Percentiles rank a stretch among this genome's conserved stretches.
These are phyloP conservation scores for Neurospora sp. DNA, from an alignment of 2,329 filamentous ascomycete species.

Conservation along the genomic window DNA sequence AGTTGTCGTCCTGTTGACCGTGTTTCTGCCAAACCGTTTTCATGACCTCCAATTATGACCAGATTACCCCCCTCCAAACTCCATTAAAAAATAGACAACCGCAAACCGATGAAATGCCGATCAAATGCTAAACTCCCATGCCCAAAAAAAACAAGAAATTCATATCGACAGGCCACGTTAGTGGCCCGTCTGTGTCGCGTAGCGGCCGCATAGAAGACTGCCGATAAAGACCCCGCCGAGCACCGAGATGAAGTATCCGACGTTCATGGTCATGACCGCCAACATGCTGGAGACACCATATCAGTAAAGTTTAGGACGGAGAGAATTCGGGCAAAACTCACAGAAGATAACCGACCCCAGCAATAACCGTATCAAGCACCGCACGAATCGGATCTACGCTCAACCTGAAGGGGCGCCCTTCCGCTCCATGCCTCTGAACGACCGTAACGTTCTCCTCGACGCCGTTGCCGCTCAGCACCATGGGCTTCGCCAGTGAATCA, in stretches of 20 bases:
- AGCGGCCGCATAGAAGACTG: conserved; percentile 70
- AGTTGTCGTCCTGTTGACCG: background rate
- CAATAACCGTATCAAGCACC: conserved; percentile 57
- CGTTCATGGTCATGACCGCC: conserved; percentile 77
- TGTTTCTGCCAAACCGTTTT: background rate
- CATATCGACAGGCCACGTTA: conserved; percentile 14
- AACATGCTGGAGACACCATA: conserved; percentile 57
- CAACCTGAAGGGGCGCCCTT: conserved; percentile 64
- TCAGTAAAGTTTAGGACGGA: background rate
- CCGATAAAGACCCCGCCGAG: conserved; percentile 75
- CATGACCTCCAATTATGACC: background rate
- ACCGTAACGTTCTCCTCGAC: conserved; percentile 72
- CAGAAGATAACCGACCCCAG: conserved; percentile 78
- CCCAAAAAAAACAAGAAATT: conserved; percentile 1
- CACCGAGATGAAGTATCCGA: conserved; percentile 68
- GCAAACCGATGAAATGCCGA: background rate
- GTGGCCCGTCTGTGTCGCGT: conserved; percentile 41
- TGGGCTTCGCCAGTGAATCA: conserved; percentile 49
- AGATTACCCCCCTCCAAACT: background rate
- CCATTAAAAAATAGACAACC: background rate
- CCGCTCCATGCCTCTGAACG: conserved; percentile 41
- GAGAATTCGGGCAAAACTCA: conserved; percentile 39
- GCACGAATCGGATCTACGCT: conserved; percentile 70
- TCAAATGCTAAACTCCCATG: background rate
- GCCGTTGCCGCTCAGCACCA: conserved; percentile 60